Percentiles rank a stretch among this genome's conserved stretches.
Conservation (phyloP, 768 basidiomycete genomes). For the Antrodiella citrinella region DNA sequence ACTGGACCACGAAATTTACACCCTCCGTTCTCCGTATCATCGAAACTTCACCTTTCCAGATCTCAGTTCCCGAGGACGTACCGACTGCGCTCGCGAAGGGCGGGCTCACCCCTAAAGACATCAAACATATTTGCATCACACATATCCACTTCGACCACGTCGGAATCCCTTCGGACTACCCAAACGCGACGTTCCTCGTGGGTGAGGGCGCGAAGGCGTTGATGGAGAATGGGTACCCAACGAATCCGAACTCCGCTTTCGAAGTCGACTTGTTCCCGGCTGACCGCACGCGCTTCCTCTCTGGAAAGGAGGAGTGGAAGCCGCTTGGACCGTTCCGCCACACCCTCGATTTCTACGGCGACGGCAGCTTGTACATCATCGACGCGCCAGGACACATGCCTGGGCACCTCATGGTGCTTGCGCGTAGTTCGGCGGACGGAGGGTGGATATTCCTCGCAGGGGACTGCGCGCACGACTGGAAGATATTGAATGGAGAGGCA, state of each 20-base stretch:
- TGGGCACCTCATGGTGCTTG: constrained; percentile 48
- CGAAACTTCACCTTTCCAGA: constrained; percentile 7
- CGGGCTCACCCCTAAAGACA: constrained; percentile 33
- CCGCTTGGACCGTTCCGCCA: constrained; percentile 40
- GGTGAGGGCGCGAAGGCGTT: constrained; percentile 31
- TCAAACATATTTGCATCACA: constrained; percentile 39
- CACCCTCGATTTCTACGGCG: constrained; percentile 45
- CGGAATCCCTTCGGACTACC: constrained; percentile 39
- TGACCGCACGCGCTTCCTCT: constrained; percentile 12
- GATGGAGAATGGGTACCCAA: constrained; percentile 34
- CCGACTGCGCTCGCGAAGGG: constrained; percentile 42
- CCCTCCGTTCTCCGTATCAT: constrained; percentile 19
- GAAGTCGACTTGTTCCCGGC: constrained; percentile 28
- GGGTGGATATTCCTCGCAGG: constrained; percentile 50
- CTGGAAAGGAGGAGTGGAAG: neutral
- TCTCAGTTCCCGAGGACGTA: constrained; percentile 21
- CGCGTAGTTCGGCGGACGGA: constrained; percentile 45
- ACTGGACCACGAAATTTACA: neutral
- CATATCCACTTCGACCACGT: constrained; percentile 50
- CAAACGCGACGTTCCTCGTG: constrained; percentile 38
- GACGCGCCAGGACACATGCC: constrained; percentile 50
- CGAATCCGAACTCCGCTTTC: constrained; percentile 25
- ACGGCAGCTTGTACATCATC: constrained; percentile 51
- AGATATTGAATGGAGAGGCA: constrained; percentile 38
- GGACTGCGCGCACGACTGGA: constrained; percentile 50